Evolutionary conservation across 345 rosid genomes (phyloP), one percentile per base, ranked within the genome.

Genomic region (Rhodamnia argentea): DNA sequence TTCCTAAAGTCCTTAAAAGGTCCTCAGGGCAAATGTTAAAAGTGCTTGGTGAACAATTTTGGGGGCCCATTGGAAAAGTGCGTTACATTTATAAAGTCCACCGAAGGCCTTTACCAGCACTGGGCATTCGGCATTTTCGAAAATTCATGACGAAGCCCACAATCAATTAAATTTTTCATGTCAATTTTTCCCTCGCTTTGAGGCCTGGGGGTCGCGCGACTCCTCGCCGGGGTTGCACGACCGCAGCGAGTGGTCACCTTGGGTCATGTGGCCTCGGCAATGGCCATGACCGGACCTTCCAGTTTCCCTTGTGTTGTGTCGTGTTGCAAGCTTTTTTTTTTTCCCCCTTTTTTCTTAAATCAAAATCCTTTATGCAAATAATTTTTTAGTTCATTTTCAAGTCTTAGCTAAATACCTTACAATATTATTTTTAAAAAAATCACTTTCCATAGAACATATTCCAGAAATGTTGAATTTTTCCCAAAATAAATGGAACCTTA

Each of bases 341-440:
- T 13, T 47, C 9, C 4, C 1, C 5, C 1, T 3, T 0, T 14
- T 60, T 64, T 16, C 8, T 0, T 8, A 70, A 70, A 37, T 3
- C 7, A 4, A 70, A 70, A 3, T 70, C 24, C 3, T 20, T 16
- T 32, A 16, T 18, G 78, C 1, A 70, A 32, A 70, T 23, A 18
- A 51, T 11, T 11, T 51, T 51, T 3, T 51, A 51, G 14, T 51
- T 51, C 52, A 51, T 51, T 51, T 51, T 51, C 52, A 51, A 4
- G 52, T 51, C 4, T 51, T 11, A 51, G 12, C 3, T 12, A 51
- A 51, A 11, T 51, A 12, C 4, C 4, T 13, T 11, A 51, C 11
- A 51, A 51, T 51, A 51, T 10, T 51, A 12, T 51, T 51, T 51
- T 14, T 51, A 11, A 4, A 51, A 10, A 51, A 11, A 51, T 51